These are phyloP conservation scores for Cnidoscolus chayamansa DNA, from an alignment of 441 rosid species.

Conservation along the genomic window DNA sequence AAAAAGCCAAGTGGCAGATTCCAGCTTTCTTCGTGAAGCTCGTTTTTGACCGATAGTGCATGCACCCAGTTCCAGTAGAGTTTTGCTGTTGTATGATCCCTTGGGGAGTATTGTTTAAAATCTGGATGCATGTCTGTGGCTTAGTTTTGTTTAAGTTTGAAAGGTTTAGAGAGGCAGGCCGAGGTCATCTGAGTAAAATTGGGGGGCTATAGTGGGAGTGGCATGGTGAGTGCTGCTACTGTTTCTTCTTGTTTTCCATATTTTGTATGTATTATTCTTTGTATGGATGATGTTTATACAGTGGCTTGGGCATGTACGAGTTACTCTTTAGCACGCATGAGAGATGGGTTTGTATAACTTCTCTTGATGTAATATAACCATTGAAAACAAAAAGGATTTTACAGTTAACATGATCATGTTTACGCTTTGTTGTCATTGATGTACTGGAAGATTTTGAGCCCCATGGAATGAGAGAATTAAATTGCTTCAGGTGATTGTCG, in stretches of 20 bases:
- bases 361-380: conserved; percentile 31
- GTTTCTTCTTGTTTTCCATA: conserved; percentile 20
- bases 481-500: not conserved
- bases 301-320: conserved; percentile 29
- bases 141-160: conserved; percentile 21
- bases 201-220: conserved; percentile 23
- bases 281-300: conserved; percentile 23
- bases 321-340: conserved; percentile 13
- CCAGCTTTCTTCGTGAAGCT: conserved; percentile 65
- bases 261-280: conserved; percentile 47
- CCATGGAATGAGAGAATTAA: not conserved
- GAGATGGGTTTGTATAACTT: conserved; percentile 26
- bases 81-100: conserved; percentile 18
- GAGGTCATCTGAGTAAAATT: conserved; percentile 22
- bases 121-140: conserved; percentile 28
- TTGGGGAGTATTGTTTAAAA: conserved; percentile 21
- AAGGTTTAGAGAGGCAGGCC: conserved; percentile 24
- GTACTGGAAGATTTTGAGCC: not conserved
- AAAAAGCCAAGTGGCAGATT: conserved; percentile 76
- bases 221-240: conserved; percentile 24
- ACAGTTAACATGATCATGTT: not conserved
- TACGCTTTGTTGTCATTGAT: not conserved
- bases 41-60: conserved; percentile 16
- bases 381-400: conserved; percentile 19
- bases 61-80: conserved; percentile 12